A percentile compares a stretch with the other conserved stretches of the same genome.
These are phyloP conservation scores for Hevea brasiliensis DNA, from an alignment of 345 rosid genomes.

Conservation along the genomic window DNA sequence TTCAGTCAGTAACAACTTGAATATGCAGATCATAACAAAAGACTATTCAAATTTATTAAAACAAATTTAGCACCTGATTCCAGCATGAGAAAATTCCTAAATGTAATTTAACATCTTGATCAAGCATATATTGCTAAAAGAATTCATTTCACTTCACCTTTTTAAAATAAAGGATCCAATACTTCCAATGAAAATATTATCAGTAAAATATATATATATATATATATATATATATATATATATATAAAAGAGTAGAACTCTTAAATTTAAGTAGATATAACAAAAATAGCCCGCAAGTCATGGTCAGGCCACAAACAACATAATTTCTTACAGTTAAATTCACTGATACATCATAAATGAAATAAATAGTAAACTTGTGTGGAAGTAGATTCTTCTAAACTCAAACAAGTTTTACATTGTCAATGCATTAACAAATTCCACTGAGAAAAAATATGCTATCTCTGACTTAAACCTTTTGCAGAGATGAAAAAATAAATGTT, in stretches of 20 bases:
- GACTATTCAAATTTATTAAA: not conserved
- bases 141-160: not conserved
- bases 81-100: not conserved
- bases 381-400: not conserved
- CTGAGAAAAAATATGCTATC: not conserved
- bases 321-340: not conserved
- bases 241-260: not conserved
- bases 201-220: too few species aligned
- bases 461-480: not conserved
- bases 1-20: conserved; percentile 2
- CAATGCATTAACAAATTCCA: not conserved
- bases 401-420: not conserved
- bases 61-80: not conserved
- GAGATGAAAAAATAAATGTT: not conserved
- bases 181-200: not conserved
- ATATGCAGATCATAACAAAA: not conserved
- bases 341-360: not conserved
- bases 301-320: not conserved
- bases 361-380: not conserved
- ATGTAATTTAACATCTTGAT: not conserved
- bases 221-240: too few species aligned
- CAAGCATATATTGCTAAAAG: not conserved
- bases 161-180: not conserved
- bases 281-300: not conserved
- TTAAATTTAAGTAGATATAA: not conserved